Base-by-base conservation (phyloP, 2,329 filamentous ascomycete species). In the Penicillium sp. region DNA sequence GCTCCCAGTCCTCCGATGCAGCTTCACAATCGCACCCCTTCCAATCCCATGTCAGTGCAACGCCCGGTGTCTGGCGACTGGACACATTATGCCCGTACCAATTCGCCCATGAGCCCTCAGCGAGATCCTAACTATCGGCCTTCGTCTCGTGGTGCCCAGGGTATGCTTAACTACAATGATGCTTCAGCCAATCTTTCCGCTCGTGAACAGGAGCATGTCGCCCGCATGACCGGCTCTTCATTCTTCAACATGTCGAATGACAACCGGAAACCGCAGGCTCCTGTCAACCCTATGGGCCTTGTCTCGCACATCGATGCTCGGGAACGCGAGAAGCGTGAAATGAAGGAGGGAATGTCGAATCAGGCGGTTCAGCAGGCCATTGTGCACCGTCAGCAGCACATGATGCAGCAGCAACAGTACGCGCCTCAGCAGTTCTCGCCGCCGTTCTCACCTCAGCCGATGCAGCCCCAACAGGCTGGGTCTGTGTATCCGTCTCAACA, bases 141-240 rank as follows among this genome's bases (percentile, higher is more conserved):
- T 2, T 71, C 72, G 44, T 87, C 84, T 12, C 78, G 81, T 39
- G 79, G 80, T 10, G 75, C 82, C 9, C 75, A 72, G 35, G 66
- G 69, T 4, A 64, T 78, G 49, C 67, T 84, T 28, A 70, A 72
- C 41, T 66, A 70, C 24, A 73, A 73, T 43, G 76, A 81, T 56
- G 69, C 77, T 22, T 75, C 78, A 8, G 70, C 73, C 0, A 79
- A 84, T 50, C 75, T 95, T n/a, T 89, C 87, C 19, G 89, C 89
- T 17, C 81, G 85, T 15, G 89, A 95, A 67, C 89, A 94, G 65
- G 88, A 94, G 69, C 85, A 94, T 58, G 79, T 95, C n/a, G 87
- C 89, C 9, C 81, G 86, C 33, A 76, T 88, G 58, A 95, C 88
- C 0, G 86, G 87, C 1, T 83, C 82, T 0, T 86, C 89, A 0